Percentiles rank a stretch among this genome's conserved stretches.
Evolutionary conservation across 768 basidiomycete genomes (phyloP).

Genomic region (Cyclocybe aegerita): DNA sequence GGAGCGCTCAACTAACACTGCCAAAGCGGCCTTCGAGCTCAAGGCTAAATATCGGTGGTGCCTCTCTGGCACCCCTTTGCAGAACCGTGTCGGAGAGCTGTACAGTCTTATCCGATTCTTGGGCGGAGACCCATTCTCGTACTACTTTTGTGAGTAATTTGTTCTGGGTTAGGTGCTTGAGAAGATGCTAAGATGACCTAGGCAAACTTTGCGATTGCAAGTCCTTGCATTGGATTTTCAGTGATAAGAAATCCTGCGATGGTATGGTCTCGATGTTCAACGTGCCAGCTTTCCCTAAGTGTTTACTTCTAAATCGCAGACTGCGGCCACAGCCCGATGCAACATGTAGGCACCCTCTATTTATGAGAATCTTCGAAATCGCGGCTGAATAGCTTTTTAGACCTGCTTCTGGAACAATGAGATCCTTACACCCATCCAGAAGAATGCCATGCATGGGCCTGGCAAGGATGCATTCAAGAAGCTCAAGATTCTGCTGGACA

Average conservation of each 20-base stretch:
- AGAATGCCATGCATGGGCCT: constrained; percentile 77
- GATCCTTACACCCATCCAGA: constrained; percentile 95
- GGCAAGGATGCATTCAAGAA: constrained; percentile 90
- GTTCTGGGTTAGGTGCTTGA: background rate
- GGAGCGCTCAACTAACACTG: constrained; percentile 91
- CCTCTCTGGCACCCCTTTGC: constrained; percentile 92
- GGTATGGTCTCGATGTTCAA: constrained; percentile 40
- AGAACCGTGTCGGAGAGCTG: constrained; percentile 98
- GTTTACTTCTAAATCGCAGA: constrained; percentile 37
- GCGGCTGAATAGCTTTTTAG: constrained; percentile 31
- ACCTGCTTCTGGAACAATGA: constrained; percentile 98
- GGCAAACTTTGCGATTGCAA: constrained; percentile 94
- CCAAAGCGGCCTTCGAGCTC: constrained; percentile 94
- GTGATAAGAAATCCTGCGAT: constrained; percentile 80
- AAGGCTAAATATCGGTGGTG: constrained; percentile 87
- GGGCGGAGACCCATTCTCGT: constrained; percentile 90
- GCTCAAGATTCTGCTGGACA: constrained; percentile 81
- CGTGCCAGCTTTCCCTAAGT: background rate
- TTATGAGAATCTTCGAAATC: background rate
- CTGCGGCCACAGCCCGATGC: constrained; percentile 85
- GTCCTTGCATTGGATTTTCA: constrained; percentile 92
- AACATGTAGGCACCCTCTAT: constrained; percentile 44
- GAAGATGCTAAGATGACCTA: constrained; percentile 24
- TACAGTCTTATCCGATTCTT: constrained; percentile 93
- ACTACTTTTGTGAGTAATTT: constrained; percentile 75